These are phyloP conservation scores for Heliosperma pusillum DNA, from an alignment of 148 eudicot genomes.

Conservation along the genomic window DNA sequence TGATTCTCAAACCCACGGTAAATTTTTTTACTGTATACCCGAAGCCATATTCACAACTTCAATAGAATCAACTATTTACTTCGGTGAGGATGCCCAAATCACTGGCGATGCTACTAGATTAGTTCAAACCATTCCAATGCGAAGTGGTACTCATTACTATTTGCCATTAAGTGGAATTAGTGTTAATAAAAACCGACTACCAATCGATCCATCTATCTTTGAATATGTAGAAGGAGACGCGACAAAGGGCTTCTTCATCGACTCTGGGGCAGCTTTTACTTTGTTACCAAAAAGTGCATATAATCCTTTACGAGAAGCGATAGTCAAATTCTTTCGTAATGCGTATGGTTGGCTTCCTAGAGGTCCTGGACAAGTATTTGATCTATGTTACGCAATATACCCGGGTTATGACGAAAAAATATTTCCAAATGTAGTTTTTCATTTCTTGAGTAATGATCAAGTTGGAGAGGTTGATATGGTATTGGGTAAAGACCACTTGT, in stretches of 20 bases:
- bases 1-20: constrained; percentile 1
- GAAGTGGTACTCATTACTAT: background rate
- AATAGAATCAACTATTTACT: background rate
- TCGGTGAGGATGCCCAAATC: constrained; percentile 12
- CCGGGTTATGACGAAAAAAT: background rate
- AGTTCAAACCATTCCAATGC: constrained; percentile 1
- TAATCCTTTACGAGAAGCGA: background rate
- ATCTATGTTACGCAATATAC: constrained; percentile 6
- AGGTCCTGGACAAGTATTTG: background rate
- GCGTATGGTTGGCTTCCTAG: background rate
- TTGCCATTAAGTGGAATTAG: constrained; percentile 1
- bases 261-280: constrained; percentile 13
- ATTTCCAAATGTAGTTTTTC: background rate
- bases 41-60: background rate
- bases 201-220: constrained; percentile 5
- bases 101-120: background rate
- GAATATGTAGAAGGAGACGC: background rate
- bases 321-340: background rate
- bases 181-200: background rate
- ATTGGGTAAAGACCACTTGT: background rate
- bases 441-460: background rate
- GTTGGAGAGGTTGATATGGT: background rate
- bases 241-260: constrained; percentile 13
- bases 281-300: constrained; percentile 7
- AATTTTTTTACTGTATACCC: constrained; percentile 11